Evolutionary conservation across 768 basidiomycete genomes (phyloP).

Genomic region (Hericium erinaceus): DNA sequence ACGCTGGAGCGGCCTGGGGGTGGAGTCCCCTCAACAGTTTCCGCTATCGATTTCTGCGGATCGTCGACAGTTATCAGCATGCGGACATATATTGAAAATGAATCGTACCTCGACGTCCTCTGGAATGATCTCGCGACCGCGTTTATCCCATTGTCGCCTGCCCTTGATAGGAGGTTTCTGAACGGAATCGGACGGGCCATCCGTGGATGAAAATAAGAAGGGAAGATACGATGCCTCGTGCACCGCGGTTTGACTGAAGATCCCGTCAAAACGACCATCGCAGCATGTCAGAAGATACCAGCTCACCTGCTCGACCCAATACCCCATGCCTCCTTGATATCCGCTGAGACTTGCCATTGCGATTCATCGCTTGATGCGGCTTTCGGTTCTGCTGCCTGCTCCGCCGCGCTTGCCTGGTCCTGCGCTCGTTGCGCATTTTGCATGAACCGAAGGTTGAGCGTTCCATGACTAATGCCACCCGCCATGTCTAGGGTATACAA

Average conservation of each 20-base stretch:
- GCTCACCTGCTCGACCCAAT: constrained; percentile 5
- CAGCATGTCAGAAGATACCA: not conserved
- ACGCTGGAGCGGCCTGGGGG: not conserved
- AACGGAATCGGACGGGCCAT: constrained; percentile 8
- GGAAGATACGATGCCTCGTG: constrained; percentile 14
- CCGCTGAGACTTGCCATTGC: constrained; percentile 8
- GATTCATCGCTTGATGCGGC: constrained; percentile 6
- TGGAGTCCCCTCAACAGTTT: not conserved
- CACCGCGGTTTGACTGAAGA: not conserved
- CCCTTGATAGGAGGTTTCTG: constrained; percentile 3
- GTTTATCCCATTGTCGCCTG: constrained; percentile 13
- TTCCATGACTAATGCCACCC: constrained; percentile 10
- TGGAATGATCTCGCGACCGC: constrained; percentile 11
- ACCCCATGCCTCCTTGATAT: constrained; percentile 9
- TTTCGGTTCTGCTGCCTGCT: not conserved
- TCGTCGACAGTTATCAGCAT: too few species aligned
- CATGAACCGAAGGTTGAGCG: constrained; percentile 14
- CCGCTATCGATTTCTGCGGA: too few species aligned
- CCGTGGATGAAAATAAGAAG: constrained; percentile 6
- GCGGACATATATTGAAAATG: too few species aligned
- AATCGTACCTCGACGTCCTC: constrained; percentile 3
- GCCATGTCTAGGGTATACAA: not conserved
- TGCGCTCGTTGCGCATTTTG: constrained; percentile 6
- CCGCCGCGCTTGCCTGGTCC: not conserved
- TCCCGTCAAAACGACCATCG: not conserved